Evolutionary conservation across 345 rosid genomes (phyloP).

Genomic region (Linum tenue): DNA sequence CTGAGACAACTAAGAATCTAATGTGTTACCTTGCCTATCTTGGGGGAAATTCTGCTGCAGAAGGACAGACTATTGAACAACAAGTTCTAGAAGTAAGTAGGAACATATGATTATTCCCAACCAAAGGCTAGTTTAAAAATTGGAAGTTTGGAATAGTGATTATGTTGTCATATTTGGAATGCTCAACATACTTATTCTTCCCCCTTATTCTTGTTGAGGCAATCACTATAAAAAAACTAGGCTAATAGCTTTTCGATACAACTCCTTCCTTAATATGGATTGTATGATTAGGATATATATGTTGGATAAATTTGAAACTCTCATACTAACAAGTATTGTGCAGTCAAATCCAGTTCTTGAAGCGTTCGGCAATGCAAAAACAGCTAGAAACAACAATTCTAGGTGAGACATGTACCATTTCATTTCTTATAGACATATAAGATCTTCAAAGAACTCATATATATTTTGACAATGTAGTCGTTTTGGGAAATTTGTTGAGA

Average conservation of each 20-base stretch:
- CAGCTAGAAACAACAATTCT: slow-evolving; percentile 79
- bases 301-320: slow-evolving; percentile 5
- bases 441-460: neutral
- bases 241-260: no score
- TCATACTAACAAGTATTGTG: slow-evolving; percentile 25
- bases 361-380: slow-evolving; percentile 95
- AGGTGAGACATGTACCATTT: slow-evolving; percentile 35
- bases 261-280: neutral
- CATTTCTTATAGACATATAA: neutral
- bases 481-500: slow-evolving; percentile 91
- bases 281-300: slow-evolving; percentile 1
- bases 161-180: no score
- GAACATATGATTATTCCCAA: slow-evolving; percentile 6
- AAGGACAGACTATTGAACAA: slow-evolving; percentile 66
- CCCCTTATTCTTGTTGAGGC: no score
- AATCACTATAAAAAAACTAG: no score
- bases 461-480: slow-evolving; percentile 37
- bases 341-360: slow-evolving; percentile 96
- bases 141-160: no score
- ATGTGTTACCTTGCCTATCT: slow-evolving; percentile 85
- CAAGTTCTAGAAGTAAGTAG: slow-evolving; percentile 72
- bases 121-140: neutral
- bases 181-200: no score
- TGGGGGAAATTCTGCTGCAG: slow-evolving; percentile 61
- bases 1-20: slow-evolving; percentile 90